Conservation (phyloP, 306 rosid species). For the Cyclanthera cordifolia region DNA sequence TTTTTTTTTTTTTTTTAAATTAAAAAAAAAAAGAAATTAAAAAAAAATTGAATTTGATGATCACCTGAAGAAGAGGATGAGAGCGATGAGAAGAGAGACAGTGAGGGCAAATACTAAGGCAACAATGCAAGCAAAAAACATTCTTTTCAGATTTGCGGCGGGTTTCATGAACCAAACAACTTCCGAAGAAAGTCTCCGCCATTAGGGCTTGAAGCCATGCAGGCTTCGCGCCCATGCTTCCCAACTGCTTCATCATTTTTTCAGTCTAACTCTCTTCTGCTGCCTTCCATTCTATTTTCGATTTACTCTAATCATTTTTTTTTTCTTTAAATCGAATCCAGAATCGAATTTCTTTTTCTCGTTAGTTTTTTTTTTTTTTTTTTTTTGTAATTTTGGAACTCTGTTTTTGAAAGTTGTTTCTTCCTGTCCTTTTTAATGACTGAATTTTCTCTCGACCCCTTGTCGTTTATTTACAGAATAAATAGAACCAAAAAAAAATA, state of each 20-base stretch:
- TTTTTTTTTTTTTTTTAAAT: no score
- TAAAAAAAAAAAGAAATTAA: not conserved
- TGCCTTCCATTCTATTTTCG: no score
- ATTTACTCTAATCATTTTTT: no score
- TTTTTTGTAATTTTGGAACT: no score
- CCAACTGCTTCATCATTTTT: not conserved
- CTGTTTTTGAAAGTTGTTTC: conserved; percentile 1
- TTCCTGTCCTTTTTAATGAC: conserved; percentile 3
- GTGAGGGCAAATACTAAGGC: conserved; percentile 86
- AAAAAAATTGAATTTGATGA: no score
- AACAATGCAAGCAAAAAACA: conserved; percentile 82
- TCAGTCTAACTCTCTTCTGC: no score
- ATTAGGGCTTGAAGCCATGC: conserved; percentile 83
- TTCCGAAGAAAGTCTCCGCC: conserved; percentile 90
- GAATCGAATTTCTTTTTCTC: no score
- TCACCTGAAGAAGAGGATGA: conserved; percentile 15
- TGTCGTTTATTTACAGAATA: no score
- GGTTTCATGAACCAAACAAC: conserved; percentile 70
- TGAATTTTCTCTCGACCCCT: no score
- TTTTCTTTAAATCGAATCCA: no score
- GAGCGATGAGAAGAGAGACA: conserved; percentile 40
- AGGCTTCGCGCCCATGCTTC: conserved; percentile 38
- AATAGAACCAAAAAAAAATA: not conserved
- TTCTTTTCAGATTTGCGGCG: conserved; percentile 93
- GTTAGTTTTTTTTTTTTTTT: no score